Evolutionary conservation across 805 yeast species (phyloP), one percentile per base, ranked within the genome.

Genomic region (Kodamaea lidongshanica): DNA sequence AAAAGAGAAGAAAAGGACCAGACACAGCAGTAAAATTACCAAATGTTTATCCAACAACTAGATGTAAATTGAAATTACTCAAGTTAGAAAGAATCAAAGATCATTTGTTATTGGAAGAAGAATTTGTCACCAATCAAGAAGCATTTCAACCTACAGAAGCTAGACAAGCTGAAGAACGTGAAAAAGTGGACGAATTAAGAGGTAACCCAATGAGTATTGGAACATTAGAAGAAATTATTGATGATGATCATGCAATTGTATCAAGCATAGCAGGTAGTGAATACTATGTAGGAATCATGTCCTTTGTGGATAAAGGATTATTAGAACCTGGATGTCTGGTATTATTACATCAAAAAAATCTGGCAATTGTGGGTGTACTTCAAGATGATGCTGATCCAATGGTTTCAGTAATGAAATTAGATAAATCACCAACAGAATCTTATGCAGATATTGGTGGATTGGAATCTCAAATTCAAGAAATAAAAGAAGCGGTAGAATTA

Each of bases 331-430:
- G 97, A 6, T 89, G 96, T 61, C 84, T 95, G 12, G 97, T 92
- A 14, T 68, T 92, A 38, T 66, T 92, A 50, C 97, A 92, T 57
- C 96, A 92, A 61, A 92, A 92, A 63, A 80, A 96, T 1, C 95
- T 92, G 38, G 78, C 95, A 4, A 77, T 92, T 36, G 95, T 92
- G n/a, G 98, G 98, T 46, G 96, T 89, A n/a, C 61, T 92, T 42
- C 96, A 82, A 58, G 98, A 92, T 58, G 98, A 92, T 48, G 82
- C 96, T 1, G 98, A 92, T 59, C 97, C 98, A 23, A 82, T 92
- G 84, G 95, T 92, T 7, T 81, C 87, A 26, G 96, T 88, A 14
- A 89, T 92, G 97, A 92, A 89, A 63, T 74, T 92, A 50, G 98
- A 92, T 53, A 94, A 92, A 56, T 89, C 96, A 2, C 98, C 98